Base-by-base conservation (phyloP, 2,329 filamentous ascomycete species). In the Hirsutella minnesotensis region DNA sequence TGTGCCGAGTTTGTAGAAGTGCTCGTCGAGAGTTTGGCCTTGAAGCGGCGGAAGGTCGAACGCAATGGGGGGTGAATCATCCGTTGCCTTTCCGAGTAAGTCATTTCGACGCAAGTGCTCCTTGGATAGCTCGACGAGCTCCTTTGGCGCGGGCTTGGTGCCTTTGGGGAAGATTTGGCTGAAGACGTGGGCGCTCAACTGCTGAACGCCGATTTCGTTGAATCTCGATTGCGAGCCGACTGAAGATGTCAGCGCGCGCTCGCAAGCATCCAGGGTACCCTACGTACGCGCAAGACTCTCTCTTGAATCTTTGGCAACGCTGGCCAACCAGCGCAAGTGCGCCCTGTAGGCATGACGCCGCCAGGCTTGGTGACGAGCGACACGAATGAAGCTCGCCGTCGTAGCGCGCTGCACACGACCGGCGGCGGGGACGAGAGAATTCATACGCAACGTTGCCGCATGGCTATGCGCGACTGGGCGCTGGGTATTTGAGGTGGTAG, bases 161-260 rank as follows among this genome's bases (percentile, higher is more conserved):
- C 66, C 67, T 33, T 69, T 65, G 4, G 76, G 77, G 56, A 98
- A 98, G 35, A 98, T 67, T 62, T 96, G 92, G 2, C 75, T 59
- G 61, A 90, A 86, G 37, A 98, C 73, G 67, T 89, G 75, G 46
- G 74, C 72, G 69, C 88, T 95, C 52, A 98, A 69, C 56, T 96
- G 90, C 65, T 98, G 92, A 33, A 98, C 86, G 42, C 86, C 87
- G 53, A 98, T 89, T 52, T 94, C 85, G 64, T 94, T 98, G 68
- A 83, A 86, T 51, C 92, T 80, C 39, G 86, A 70, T 44, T 73
- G 64, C 7, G 75, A 73, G 1, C 64, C 56, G 24, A 75, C 67
- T 72, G 47, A 7, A 10, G 2, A 10, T n/a, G 22, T 44, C 20
- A 34, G 29, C 8, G 24, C 8, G 5, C 9, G 9, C 21, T 13